phyloP scores from a whole-genome alignment of 495 filamentous ascomycete species.

The Pseudevernia furfuracea region DNA sequence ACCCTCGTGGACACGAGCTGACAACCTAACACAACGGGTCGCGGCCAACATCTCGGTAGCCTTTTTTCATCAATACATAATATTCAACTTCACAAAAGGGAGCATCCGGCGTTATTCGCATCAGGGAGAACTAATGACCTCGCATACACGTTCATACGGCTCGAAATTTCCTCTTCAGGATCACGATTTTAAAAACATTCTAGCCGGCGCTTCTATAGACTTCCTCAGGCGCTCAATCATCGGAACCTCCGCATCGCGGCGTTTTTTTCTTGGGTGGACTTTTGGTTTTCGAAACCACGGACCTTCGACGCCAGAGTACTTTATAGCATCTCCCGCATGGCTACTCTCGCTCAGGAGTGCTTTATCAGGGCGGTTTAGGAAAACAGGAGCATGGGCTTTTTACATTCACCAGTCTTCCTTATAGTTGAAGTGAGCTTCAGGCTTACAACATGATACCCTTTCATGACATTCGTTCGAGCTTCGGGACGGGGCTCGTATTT shows the following conservation, averaged over 20 bases:
- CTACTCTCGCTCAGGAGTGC: constrained; percentile 8
- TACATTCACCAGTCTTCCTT: constrained; percentile 3
- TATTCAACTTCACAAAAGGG: constrained; percentile 8
- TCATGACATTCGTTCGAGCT: constrained; percentile 19
- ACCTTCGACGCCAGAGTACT: background rate
- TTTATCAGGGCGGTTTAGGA: constrained; percentile 3
- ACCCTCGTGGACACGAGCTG: background rate
- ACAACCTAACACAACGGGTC: background rate
- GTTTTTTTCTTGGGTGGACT: constrained; percentile 10
- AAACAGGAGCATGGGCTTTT: constrained; percentile 11
- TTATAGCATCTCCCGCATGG: constrained; percentile 8
- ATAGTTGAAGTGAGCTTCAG: constrained; percentile 11
- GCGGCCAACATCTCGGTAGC: background rate
- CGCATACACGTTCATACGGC: constrained; percentile 4
- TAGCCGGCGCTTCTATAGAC: constrained; percentile 14
- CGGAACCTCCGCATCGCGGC: constrained; percentile 4
- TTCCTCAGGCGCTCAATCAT: constrained; percentile 16
- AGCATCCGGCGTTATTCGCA: constrained; percentile 3
- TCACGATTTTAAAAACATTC: constrained; percentile 15
- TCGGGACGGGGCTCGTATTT: constrained; percentile 8
- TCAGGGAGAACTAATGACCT: constrained; percentile 9
- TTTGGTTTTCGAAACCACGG: background rate
- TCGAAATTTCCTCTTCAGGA: constrained; percentile 6
- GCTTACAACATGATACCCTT: constrained; percentile 22
- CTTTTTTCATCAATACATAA: constrained; percentile 4